Evolutionary conservation across 2,329 filamentous ascomycete genomes (phyloP), one percentile per base, ranked within the genome.

Genomic region (Chrysosporium queenslandicum): DNA sequence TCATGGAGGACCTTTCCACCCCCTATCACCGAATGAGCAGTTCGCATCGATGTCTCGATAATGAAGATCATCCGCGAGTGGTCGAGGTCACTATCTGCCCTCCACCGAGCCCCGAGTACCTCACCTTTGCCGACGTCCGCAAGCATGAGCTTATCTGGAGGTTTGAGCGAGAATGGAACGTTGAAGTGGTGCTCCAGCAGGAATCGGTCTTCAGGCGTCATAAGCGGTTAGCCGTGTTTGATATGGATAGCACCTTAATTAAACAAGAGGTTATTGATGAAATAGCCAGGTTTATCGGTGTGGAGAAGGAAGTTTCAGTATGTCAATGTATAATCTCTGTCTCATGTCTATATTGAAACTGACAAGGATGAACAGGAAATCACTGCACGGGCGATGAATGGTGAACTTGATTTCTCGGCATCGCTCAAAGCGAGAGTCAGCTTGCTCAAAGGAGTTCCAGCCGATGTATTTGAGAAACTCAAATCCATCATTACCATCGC

Each of bases 191-290:
- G 18, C 75, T 94, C 56, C 87, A 94, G 68, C 70, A 70, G 37
- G 86, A 91, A 64, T 79, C 74, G 27, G 75, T 91, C 29, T 88
- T 84, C 74, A 77, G 88, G 54, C 79, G 84, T 25, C 81, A 94
- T 68, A 90, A 90, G 59, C 81, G 91, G 7, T 76, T 97, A 9
- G 89, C 91, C 2, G 87, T 96, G 29, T 98, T 98, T 64, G 92
- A 98, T 68, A 98, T 98, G 92, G 92, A 98, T 72, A 92, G 86
- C 68, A 98, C 92, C 0, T 78, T 98, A 55, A 97, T 98, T 66
- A 86, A 91, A 50, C 90, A 98, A 68, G 92, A 98, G 72, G 90
- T 96, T 55, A 97, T 98, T 65, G 92, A 98, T 68, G 83, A 97
- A 62, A 83, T 98, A 53, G 92, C 92, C 3, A 82, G 85, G 50